These are phyloP conservation scores for Apiospora kogelbergensis DNA, from an alignment of 2,329 filamentous ascomycete genomes.

Conservation along the genomic window DNA sequence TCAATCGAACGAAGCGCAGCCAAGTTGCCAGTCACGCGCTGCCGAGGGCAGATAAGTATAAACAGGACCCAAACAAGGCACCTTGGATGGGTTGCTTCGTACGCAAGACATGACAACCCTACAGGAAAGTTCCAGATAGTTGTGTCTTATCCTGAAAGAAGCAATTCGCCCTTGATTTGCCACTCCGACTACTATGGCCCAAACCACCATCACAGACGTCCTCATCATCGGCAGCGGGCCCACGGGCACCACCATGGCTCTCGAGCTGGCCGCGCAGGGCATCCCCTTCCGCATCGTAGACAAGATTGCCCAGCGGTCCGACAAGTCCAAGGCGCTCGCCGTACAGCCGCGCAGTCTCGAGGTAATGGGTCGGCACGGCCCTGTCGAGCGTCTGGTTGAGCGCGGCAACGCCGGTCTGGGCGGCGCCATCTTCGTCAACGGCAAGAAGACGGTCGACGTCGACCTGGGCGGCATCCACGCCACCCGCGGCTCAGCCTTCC, in stretches of 20 bases:
- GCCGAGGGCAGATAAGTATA: background rate
- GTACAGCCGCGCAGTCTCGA: slow-evolving; percentile 52
- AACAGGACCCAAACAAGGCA: background rate
- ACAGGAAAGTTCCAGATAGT: background rate
- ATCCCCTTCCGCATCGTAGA: slow-evolving; percentile 26
- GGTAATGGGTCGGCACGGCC: slow-evolving; percentile 45
- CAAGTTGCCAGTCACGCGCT: background rate
- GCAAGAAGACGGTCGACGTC: slow-evolving; percentile 29
- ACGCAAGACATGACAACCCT: background rate
- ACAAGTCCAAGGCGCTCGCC: slow-evolving; percentile 42
- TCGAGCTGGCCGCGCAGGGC: slow-evolving; percentile 24
- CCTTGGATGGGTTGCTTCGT: background rate
- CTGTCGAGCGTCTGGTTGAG: slow-evolving; percentile 34
- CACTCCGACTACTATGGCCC: background rate
- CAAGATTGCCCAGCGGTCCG: slow-evolving; percentile 27
- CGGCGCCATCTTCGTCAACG: slow-evolving; percentile 18
- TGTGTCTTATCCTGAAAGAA: too few relatives aligned
- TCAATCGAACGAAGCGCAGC: background rate
- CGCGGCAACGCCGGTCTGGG: slow-evolving; percentile 45
- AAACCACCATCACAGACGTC: slow-evolving; percentile 17
- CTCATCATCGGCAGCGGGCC: slow-evolving; percentile 25
- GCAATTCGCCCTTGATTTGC: background rate
- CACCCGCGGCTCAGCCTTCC: slow-evolving; percentile 75
- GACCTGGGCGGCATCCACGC: slow-evolving; percentile 83
- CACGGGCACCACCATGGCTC: slow-evolving; percentile 23